Percentiles rank a stretch among this genome's conserved stretches.
phyloP scores from a whole-genome alignment of 768 basidiomycete species.

The Lentinula aciculospora region DNA sequence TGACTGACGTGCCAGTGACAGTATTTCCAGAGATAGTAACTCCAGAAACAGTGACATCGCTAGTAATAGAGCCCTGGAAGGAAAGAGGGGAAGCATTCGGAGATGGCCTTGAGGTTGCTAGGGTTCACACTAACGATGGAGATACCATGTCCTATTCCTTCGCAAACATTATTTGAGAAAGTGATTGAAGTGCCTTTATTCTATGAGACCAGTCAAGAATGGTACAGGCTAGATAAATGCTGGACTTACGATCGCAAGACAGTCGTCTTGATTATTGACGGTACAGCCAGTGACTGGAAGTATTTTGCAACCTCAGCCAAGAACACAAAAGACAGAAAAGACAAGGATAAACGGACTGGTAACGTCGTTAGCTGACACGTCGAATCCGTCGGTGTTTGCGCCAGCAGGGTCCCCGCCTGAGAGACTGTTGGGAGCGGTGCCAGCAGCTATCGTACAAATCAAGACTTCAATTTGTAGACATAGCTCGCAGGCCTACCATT shows the following conservation, averaged over 20 bases:
- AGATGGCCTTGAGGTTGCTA: background rate
- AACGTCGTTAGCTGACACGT: conserved; percentile 20
- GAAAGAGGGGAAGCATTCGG: background rate
- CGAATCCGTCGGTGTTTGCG: conserved; percentile 9
- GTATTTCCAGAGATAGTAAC: conserved; percentile 4
- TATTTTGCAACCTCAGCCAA: background rate
- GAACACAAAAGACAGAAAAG: background rate
- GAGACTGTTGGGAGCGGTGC: conserved; percentile 4
- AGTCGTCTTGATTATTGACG: conserved; percentile 4
- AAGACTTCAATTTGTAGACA: background rate
- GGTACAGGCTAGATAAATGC: background rate
- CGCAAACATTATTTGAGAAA: conserved; percentile 3
- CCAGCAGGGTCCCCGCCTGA: conserved; percentile 6
- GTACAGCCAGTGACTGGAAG: background rate
- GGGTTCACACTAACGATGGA: background rate
- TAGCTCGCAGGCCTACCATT: background rate
- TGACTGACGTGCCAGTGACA: background rate
- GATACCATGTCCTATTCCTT: conserved; percentile 7
- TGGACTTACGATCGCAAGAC: conserved; percentile 1
- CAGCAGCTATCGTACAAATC: conserved; percentile 1
- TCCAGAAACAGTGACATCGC: conserved; percentile 2
- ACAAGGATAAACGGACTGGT: background rate
- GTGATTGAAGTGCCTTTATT: conserved; percentile 5
- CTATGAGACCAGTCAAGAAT: background rate
- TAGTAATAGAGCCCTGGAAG: conserved; percentile 1